A percentile compares a stretch with the other conserved stretches of the same genome.
Conservation (phyloP, 1,139 yeast genomes). For the Geotrichum fermentans region DNA sequence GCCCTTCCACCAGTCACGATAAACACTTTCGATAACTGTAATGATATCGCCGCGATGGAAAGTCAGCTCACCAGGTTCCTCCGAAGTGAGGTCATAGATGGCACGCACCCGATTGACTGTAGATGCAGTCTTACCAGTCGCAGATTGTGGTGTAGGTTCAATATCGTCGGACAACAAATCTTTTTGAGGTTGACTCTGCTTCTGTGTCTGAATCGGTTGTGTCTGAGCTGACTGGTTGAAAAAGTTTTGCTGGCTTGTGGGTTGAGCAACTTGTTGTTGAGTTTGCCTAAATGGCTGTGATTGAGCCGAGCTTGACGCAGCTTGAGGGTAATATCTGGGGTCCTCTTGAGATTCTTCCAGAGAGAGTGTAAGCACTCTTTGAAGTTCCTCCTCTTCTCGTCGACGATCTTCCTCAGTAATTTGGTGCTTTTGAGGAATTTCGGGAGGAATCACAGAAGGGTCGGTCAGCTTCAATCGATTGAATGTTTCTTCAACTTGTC, state of each 20-base stretch:
- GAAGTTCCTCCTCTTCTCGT: conserved; percentile 75
- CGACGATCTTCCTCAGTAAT: conserved; percentile 47
- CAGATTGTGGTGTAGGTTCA: conserved; percentile 1
- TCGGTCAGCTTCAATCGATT: conserved; percentile 31
- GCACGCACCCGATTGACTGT: conserved; percentile 72
- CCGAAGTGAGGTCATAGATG: conserved; percentile 69
- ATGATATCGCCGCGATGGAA: conserved; percentile 46
- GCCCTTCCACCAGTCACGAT: conserved; percentile 96
- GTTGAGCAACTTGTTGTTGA: conserved; percentile 13
- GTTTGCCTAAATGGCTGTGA: conserved; percentile 10
- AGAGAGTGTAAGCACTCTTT: conserved; percentile 72
- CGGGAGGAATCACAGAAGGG: conserved; percentile 43
- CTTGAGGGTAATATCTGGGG: background rate
- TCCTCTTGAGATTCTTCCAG: conserved; percentile 47
- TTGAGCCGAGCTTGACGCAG: background rate
- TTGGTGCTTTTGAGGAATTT: conserved; percentile 57
- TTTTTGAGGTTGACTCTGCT: conserved; percentile 5
- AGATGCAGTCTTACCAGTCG: conserved; percentile 34
- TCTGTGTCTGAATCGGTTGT: conserved; percentile 15
- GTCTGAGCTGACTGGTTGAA: background rate
- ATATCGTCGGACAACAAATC: background rate
- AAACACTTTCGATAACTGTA: conserved; percentile 80
- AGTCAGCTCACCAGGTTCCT: conserved; percentile 44
- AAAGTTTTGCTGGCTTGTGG: conserved; percentile 15
- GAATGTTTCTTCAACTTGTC: conserved; percentile 61